These are phyloP conservation scores for Apiospora saccharicola DNA, from an alignment of 2,329 filamentous ascomycete species.

Conservation along the genomic window DNA sequence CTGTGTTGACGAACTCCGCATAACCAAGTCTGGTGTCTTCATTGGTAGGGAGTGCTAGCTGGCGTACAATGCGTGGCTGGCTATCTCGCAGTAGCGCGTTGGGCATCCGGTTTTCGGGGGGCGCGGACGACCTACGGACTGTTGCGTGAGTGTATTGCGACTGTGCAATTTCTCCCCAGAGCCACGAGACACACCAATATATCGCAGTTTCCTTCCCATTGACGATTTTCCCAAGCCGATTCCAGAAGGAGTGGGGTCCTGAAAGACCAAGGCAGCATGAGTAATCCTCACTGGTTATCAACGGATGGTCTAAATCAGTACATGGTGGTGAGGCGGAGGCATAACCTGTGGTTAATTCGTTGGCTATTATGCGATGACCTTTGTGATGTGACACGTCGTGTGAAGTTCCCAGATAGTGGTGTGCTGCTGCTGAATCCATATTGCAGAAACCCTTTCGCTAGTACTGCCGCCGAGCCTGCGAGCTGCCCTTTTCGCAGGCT, in stretches of 20 bases:
- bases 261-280: neutral
- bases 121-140: neutral
- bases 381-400: constrained; percentile 6
- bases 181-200: constrained; percentile 5
- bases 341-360: neutral
- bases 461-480: neutral
- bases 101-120: constrained; percentile 1
- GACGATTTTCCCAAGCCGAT: neutral
- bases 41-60: neutral
- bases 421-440: neutral
- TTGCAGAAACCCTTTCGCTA: neutral
- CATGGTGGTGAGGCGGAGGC: neutral
- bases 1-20: constrained; percentile 17
- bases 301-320: neutral
- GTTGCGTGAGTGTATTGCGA: neutral
- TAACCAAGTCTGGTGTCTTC: constrained; percentile 4
- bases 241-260: neutral
- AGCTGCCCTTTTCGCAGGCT: neutral
- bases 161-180: neutral
- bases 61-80: constrained; percentile 3
- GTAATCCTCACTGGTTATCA: neutral
- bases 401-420: neutral
- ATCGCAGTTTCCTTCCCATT: constrained; percentile 11
- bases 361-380: neutral
- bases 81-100: constrained; percentile 20